Evolutionary conservation across 2,329 filamentous ascomycete genomes (phyloP), one percentile per base, ranked within the genome.

Genomic region (Mycosphaerelloides madeirae): DNA sequence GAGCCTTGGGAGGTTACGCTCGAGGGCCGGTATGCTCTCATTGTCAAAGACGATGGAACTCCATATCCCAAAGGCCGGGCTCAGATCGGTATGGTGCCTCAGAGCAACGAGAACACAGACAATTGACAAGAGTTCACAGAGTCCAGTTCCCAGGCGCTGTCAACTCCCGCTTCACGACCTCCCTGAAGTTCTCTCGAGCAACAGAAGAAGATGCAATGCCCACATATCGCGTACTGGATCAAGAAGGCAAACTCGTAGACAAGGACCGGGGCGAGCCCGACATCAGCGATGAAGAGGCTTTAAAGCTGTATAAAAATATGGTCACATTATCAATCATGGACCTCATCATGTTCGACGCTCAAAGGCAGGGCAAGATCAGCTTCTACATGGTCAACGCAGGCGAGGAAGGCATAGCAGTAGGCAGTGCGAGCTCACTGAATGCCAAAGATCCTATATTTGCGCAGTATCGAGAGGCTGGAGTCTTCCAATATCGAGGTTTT

Each of bases 301-400:
- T 82, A 32, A 71, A 66, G 4, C 73, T 80, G 67, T 84, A 84
- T 60, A 78, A 73, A 53, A 79, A 82, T 57, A 84, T 84, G 80
- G 66, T 83, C 46, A 76, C 72, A 20, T 79, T 84, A 44, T 81
- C 85, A 44, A 85, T 97, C 55, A 93, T 98, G 88, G 93, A 98
- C 63, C 68, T 95, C 43, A 86, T 97, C 64, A 97, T 97, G 90
- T 96, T 95, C 62, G 93, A 98, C 61, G 90, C 93, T 0, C 93
- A 98, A 68, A 78, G 93, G 35, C 93, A 98, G 68, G 90, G 90
- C n/a, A 81, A 88, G 15, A 70, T 95, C 44, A 90, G 84, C 66
- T 98, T 98, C 69, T 98, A 98, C 69, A 97, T 98, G 87, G 91
- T 84, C 31, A 91, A 86, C 29, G 87, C 89, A 0, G 90, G 90